Evolutionary conservation across 2,329 filamentous ascomycete genomes (phyloP).

Genomic region (Dendrostoma leiphaemia): DNA sequence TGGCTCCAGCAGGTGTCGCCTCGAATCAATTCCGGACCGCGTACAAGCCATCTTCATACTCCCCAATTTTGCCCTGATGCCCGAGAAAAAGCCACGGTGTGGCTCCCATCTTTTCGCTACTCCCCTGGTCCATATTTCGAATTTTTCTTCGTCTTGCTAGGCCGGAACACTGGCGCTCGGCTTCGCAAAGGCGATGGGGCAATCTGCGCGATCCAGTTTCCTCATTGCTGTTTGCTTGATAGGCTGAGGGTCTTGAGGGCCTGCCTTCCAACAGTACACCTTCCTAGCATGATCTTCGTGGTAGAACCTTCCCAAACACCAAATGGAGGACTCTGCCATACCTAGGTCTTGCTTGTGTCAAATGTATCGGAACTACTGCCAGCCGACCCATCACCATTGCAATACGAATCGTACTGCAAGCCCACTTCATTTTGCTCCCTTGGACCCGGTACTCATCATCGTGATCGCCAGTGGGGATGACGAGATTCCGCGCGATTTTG

Average conservation of each 20-base stretch:
- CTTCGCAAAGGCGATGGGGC: not conserved
- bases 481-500: not conserved
- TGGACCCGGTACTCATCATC: too few relatives aligned
- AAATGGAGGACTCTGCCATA: not conserved
- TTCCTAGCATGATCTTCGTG: not conserved
- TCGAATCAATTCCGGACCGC: not conserved
- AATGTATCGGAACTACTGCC: not conserved
- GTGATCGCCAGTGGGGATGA: not conserved
- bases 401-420: not conserved
- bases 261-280: not conserved
- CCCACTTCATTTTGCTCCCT: not conserved
- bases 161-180: not conserved
- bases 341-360: not conserved
- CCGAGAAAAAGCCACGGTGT: not conserved
- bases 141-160: not conserved
- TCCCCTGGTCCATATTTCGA: not conserved
- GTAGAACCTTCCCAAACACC: not conserved
- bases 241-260: not conserved
- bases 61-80: not conserved
- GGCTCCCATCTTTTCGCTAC: not conserved
- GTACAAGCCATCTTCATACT: not conserved
- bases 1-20: not conserved
- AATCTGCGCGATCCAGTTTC: not conserved
- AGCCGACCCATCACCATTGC: not conserved
- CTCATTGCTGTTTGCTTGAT: not conserved